Conservation (phyloP, 2,329 filamentous ascomycete genomes). For the Penicillium sp. region DNA sequence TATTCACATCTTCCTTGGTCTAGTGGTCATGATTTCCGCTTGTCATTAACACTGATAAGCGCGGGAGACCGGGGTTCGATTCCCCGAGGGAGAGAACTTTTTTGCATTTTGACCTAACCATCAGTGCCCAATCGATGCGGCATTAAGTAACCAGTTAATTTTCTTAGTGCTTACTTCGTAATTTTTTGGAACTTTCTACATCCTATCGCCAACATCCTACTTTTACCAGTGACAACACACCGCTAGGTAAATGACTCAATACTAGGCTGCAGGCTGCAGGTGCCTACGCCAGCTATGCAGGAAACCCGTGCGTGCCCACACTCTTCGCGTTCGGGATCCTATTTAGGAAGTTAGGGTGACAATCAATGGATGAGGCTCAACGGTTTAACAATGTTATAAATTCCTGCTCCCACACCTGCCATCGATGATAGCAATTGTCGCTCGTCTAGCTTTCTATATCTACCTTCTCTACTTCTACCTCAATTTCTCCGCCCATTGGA, state of each 20-base stretch:
- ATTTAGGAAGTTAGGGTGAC: background rate
- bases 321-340: background rate
- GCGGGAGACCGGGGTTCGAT: constrained; percentile 37
- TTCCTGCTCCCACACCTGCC: background rate
- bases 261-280: background rate
- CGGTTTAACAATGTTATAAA: background rate
- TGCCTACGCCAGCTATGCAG: background rate
- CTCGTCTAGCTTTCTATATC: background rate
- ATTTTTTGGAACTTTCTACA: too few relatives aligned
- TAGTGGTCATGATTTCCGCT: constrained; percentile 28
- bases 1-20: background rate
- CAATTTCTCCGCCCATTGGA: background rate
- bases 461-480: background rate
- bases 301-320: background rate
- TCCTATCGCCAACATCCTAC: too few relatives aligned
- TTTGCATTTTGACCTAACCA: constrained; percentile 4
- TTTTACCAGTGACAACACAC: background rate
- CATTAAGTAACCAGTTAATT: background rate
- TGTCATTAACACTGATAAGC: constrained; percentile 27
- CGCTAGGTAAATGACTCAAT: background rate
- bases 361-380: background rate
- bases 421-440: background rate
- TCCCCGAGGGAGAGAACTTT: constrained; percentile 30
- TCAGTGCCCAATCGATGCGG: background rate
- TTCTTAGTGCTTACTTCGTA: background rate